phyloP scores from a whole-genome alignment of 148 eudicot species.

The Rhododendron mucronatum region DNA sequence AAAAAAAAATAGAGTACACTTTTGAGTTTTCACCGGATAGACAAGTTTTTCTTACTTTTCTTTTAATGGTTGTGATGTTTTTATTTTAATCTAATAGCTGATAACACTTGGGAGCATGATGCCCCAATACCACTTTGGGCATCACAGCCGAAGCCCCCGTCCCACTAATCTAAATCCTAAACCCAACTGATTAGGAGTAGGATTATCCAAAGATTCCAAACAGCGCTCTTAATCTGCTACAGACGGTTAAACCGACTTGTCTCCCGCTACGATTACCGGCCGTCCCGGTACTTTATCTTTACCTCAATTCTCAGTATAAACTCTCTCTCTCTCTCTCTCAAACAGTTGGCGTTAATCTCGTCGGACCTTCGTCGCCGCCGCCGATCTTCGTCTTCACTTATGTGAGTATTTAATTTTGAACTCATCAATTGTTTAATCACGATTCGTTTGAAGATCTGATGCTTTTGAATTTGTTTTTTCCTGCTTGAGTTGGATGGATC shows the following conservation, averaged over 20 bases:
- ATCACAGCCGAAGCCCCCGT: background rate
- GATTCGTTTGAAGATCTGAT: background rate
- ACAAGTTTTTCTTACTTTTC: no score
- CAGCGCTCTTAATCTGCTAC: background rate
- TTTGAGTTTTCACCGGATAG: no score
- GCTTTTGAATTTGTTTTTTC: background rate
- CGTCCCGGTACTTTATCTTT: conserved; percentile 15
- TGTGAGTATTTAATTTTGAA: background rate
- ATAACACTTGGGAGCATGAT: no score
- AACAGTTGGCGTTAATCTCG: background rate
- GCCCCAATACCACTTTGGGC: no score
- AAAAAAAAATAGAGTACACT: no score
- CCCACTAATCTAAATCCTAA: background rate
- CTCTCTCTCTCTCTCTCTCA: background rate
- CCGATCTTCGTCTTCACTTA: background rate
- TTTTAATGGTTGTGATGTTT: no score
- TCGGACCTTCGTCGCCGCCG: conserved; percentile 2
- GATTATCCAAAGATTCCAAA: background rate
- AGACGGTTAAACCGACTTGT: conserved; percentile 1
- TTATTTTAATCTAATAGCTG: no score
- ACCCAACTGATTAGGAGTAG: background rate
- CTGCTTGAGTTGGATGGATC: background rate
- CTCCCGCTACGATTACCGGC: background rate
- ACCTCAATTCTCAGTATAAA: background rate
- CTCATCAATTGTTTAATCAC: background rate